Conservation (phyloP, 116 monocot species). For the Thalassia testudinum region DNA sequence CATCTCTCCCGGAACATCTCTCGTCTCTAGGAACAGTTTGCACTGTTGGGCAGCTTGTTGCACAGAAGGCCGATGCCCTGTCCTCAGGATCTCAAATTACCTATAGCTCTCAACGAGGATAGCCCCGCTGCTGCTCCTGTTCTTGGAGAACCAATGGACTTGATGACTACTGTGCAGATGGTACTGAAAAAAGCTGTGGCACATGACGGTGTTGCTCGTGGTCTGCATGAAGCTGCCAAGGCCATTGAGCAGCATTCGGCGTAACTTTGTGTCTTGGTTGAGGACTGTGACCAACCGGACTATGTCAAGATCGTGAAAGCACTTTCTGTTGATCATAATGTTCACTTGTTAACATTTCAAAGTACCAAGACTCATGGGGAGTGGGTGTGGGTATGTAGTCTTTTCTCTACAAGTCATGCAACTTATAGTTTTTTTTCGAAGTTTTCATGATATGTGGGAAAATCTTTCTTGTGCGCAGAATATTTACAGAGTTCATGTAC, state of each 20-base stretch:
- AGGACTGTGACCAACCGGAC: slow-evolving; percentile 75
- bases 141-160: slow-evolving; percentile 67
- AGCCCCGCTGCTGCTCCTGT: slow-evolving; percentile 30
- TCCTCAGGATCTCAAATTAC: no score
- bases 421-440: not conserved
- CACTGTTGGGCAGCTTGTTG: no score
- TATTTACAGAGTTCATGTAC: not conserved
- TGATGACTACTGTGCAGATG: slow-evolving; percentile 65
- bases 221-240: slow-evolving; percentile 67
- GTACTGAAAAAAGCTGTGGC: slow-evolving; percentile 55
- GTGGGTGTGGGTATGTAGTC: slow-evolving; percentile 74
- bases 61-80: no score
- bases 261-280: slow-evolving; percentile 58
- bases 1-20: no score
- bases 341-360: slow-evolving; percentile 54
- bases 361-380: slow-evolving; percentile 71
- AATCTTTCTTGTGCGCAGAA: not conserved
- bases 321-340: slow-evolving; percentile 67
- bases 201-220: no score
- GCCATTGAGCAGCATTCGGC: slow-evolving; percentile 73
- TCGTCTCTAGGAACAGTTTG: no score
- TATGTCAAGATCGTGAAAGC: slow-evolving; percentile 73
- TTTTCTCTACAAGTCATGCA: no score
- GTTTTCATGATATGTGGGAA: not conserved
- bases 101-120: no score